Conservation (phyloP, 306 rosid genomes). For the Casuarina glauca region DNA sequence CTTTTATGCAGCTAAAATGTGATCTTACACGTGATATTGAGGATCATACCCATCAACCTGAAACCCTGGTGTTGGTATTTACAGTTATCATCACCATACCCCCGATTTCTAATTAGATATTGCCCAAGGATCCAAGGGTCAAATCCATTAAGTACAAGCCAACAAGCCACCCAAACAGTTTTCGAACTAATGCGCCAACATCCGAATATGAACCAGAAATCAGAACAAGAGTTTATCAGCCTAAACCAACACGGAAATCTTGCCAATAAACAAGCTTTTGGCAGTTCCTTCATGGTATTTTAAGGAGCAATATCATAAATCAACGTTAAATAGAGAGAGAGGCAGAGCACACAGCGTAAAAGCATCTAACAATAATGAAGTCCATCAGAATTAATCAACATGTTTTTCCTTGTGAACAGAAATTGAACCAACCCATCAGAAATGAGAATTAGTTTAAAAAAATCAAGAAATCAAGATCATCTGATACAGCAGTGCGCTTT, state of each 20-base stretch:
- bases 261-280: background rate
- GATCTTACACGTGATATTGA: background rate
- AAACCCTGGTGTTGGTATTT: background rate
- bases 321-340: background rate
- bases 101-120: background rate
- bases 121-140: background rate
- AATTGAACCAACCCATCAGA: too few relatives aligned
- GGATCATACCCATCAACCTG: background rate
- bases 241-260: background rate
- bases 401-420: too few relatives aligned
- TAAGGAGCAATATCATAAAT: background rate
- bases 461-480: too few relatives aligned
- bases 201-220: background rate
- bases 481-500: too few relatives aligned
- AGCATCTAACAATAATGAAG: too few relatives aligned
- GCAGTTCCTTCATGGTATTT: background rate
- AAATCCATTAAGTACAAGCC: background rate
- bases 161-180: background rate
- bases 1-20: background rate
- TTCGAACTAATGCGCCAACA: background rate
- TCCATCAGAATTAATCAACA: too few relatives aligned
- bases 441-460: too few relatives aligned
- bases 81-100: background rate
- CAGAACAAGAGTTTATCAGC: background rate
- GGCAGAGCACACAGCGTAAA: background rate